phyloP scores from a whole-genome alignment of 192 early-diverging fungal species.

The Backusella morwellensis region DNA sequence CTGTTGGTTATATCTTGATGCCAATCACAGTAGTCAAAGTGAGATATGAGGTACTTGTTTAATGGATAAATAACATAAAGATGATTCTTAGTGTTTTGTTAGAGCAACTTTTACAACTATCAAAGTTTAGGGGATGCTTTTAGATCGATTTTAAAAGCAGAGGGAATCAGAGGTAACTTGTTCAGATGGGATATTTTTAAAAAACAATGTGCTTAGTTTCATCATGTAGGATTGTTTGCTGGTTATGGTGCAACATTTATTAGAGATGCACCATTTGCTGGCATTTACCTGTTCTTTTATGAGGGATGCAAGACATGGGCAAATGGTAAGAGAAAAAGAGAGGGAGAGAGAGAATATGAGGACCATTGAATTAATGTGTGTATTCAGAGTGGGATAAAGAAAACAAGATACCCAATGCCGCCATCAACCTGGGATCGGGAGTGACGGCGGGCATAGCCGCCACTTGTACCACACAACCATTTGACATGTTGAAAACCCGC shows the following conservation, averaged over 20 bases:
- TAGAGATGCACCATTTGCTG: slow-evolving; percentile 88
- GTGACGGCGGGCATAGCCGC: slow-evolving; percentile 69
- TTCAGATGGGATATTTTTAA: background rate
- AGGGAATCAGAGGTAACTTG: slow-evolving; percentile 59
- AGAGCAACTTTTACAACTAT: slow-evolving; percentile 87
- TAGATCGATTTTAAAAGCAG: slow-evolving; percentile 60
- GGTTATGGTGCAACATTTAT: slow-evolving; percentile 87
- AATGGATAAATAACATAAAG: background rate
- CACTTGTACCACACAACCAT: slow-evolving; percentile 86
- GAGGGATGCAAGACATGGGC: slow-evolving; percentile 68
- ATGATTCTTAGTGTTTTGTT: background rate
- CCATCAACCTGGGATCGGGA: slow-evolving; percentile 40
- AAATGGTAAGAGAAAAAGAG: slow-evolving; percentile 33
- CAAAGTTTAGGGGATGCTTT: slow-evolving; percentile 66
- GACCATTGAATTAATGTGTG: too few relatives aligned
- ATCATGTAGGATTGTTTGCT: slow-evolving; percentile 68
- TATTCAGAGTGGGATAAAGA: background rate
- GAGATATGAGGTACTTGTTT: slow-evolving; percentile 73
- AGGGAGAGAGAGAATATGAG: too few relatives aligned
- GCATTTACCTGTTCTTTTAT: slow-evolving; percentile 87
- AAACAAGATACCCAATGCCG: slow-evolving; percentile 32
- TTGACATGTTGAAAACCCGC: slow-evolving; percentile 91
- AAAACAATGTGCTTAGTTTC: background rate
- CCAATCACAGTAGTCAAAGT: slow-evolving; percentile 93
- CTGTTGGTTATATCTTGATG: slow-evolving; percentile 89